Evolutionary conservation across 805 yeast genomes (phyloP).

Genomic region (Wickerhamiella cacticola): DNA sequence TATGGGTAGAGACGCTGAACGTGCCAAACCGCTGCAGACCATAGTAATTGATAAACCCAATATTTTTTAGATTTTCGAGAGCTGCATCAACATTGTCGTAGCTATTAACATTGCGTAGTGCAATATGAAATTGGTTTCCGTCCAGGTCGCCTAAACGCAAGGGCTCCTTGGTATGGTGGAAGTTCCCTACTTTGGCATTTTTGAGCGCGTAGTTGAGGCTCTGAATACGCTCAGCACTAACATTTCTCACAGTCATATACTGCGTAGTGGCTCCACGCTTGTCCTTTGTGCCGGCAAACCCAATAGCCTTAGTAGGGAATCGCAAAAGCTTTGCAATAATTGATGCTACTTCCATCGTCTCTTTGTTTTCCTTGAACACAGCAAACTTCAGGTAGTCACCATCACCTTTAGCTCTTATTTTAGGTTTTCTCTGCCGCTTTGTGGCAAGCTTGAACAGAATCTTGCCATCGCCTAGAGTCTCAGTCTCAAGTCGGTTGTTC

Average conservation of each 20-base stretch:
- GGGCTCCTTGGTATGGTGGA: slow-evolving; percentile 48
- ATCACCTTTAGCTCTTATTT: slow-evolving; percentile 10
- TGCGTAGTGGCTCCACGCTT: slow-evolving; percentile 94
- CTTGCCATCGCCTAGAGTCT: slow-evolving; percentile 39
- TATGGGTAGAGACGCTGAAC: slow-evolving; percentile 83
- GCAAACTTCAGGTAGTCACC: slow-evolving; percentile 52
- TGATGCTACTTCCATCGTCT: slow-evolving; percentile 89
- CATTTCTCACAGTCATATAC: slow-evolving; percentile 50
- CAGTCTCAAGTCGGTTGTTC: slow-evolving; percentile 61
- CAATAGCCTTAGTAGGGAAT: slow-evolving; percentile 54
- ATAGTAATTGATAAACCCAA: slow-evolving; percentile 85
- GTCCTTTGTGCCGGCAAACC: slow-evolving; percentile 94
- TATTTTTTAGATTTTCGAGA: slow-evolving; percentile 43
- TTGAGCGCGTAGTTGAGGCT: slow-evolving; percentile 62
- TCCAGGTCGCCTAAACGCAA: slow-evolving; percentile 68
- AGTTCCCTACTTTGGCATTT: slow-evolving; percentile 73
- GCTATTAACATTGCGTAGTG: slow-evolving; percentile 58
- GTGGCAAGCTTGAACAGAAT: slow-evolving; percentile 47
- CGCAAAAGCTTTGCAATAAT: slow-evolving; percentile 60
- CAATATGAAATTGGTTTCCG: slow-evolving; percentile 83
- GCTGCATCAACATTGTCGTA: slow-evolving; percentile 35
- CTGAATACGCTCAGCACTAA: slow-evolving; percentile 53
- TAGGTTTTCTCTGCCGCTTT: slow-evolving; percentile 6
- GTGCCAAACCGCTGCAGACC: slow-evolving; percentile 99
- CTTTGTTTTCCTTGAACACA: slow-evolving; percentile 87